Percentiles rank a stretch among this genome's conserved stretches.
phyloP scores from a whole-genome alignment of 2,329 filamentous ascomycete genomes.

The Stylonectria norvegica region DNA sequence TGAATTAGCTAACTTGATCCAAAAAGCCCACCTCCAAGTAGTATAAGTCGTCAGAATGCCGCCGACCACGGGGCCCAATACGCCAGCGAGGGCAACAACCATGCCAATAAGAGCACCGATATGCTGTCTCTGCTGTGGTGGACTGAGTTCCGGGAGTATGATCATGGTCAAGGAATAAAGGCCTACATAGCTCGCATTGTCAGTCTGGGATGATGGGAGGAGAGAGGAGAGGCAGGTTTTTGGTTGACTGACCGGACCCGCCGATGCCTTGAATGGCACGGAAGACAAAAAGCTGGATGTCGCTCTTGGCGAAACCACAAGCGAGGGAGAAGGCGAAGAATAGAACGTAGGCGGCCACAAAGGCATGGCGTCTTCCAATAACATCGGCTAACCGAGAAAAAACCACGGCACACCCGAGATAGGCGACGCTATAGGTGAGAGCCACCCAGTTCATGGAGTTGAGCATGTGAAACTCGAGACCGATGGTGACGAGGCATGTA shows the following conservation, averaged over 20 bases:
- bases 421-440: conserved; percentile 53
- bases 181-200: conserved; percentile 28
- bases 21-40: conserved; percentile 56
- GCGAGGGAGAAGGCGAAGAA: conserved; percentile 57
- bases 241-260: conserved; percentile 41
- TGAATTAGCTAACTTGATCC: conserved; percentile 49
- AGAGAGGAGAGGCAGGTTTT: not conserved
- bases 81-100: conserved; percentile 46
- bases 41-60: conserved; percentile 48
- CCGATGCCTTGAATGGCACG: conserved; percentile 51
- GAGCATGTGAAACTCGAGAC: conserved; percentile 46
- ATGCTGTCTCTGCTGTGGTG: conserved; percentile 36
- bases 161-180: conserved; percentile 57
- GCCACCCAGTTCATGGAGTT: conserved; percentile 52
- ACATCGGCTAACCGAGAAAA: conserved; percentile 54
- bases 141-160: conserved; percentile 49
- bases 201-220: not conserved
- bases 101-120: conserved; percentile 48
- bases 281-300: conserved; percentile 46
- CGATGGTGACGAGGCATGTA: conserved; percentile 55
- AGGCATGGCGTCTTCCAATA: conserved; percentile 51
- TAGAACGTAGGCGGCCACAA: conserved; percentile 47
- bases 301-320: conserved; percentile 39
- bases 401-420: conserved; percentile 54
- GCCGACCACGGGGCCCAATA: conserved; percentile 51